Base-by-base conservation (phyloP, 164 flowering plant species). In the Stephania japonica region DNA sequence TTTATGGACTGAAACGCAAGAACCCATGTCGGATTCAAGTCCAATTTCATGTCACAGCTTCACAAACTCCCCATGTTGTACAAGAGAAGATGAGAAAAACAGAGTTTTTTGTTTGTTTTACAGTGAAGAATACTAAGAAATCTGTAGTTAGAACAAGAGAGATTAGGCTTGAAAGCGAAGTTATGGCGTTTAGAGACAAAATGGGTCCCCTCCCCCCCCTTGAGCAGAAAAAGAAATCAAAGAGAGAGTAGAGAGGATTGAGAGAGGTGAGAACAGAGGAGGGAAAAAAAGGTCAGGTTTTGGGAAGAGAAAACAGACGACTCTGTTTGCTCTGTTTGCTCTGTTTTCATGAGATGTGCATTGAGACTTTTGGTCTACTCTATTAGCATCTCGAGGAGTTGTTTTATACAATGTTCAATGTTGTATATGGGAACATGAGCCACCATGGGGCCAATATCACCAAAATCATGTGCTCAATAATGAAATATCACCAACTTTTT, bases 1-100 rank as follows among this genome's bases (percentile, higher is more conserved):
- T 72, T 73, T 82, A 64, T 80, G 81, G 19, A 78, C 53, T 18
- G 93, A 89, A 62, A 70, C 82, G 77, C 93, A 87, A 23, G 86
- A 76, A 75, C 93, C 93, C 93, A 89, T 89, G 18, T 77, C 76
- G 42, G 69, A 16, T n/a, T 9, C 26, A 44, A 53, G 19, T 32
- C 78, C 44, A 72, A 67, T 66, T 49, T 69, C 72, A 61, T 49
- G 16, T 59, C 26, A 76, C n/a, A 65, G 26, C 53, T 70, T 50
- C 44, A 71, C 24, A 43, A 67, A 38, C 50, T 42, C 1, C 19
- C 2, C 21, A 32, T 32, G 4, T 32, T 32, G 38, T 32, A 32
- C 38, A 21, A 26, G 41, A 67, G 67, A 63, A 65, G 49, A 26
- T 19, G 65, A 42, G 21, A 7, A 61, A 23, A 12, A 11, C 18